phyloP scores from a whole-genome alignment of 352 stramenopile species.

The Phytophthora hybrid region DNA sequence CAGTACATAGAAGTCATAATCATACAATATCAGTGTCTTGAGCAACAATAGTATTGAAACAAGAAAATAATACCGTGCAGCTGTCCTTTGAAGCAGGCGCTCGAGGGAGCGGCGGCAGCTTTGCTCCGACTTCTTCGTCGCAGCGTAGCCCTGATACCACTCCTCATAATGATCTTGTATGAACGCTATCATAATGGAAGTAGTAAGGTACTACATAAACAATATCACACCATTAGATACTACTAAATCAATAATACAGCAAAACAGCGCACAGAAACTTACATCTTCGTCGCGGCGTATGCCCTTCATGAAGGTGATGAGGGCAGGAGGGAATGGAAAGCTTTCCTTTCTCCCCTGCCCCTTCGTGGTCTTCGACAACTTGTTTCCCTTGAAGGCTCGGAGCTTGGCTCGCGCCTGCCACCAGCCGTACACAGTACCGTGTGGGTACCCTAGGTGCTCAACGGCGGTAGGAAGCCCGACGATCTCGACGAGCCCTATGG shows the following conservation, averaged over 20 bases:
- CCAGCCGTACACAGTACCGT: constrained; percentile 3
- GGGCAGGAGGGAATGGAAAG: constrained; percentile 7
- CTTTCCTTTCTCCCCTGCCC: constrained; percentile 6
- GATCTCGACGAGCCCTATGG: neutral
- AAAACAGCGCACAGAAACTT: neutral
- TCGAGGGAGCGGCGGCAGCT: neutral
- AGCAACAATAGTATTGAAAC: neutral
- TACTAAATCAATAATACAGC: neutral
- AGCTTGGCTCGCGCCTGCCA: neutral
- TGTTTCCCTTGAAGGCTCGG: neutral
- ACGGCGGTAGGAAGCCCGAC: neutral
- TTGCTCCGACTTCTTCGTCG: neutral
- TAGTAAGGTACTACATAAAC: neutral
- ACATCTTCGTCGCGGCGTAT: constrained; percentile 10
- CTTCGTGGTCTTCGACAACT: neutral
- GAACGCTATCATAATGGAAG: neutral
- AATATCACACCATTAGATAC: neutral
- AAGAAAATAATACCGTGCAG: neutral
- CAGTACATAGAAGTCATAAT: neutral
- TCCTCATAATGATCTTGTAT: neutral
- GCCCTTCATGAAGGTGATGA: constrained; percentile 14
- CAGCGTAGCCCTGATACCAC: neutral
- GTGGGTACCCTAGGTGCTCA: neutral
- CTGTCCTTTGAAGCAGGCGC: neutral
- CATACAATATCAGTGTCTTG: neutral